Base-by-base conservation (phyloP, 139 green algal species). In the Chlamydomonas incerta region DNA sequence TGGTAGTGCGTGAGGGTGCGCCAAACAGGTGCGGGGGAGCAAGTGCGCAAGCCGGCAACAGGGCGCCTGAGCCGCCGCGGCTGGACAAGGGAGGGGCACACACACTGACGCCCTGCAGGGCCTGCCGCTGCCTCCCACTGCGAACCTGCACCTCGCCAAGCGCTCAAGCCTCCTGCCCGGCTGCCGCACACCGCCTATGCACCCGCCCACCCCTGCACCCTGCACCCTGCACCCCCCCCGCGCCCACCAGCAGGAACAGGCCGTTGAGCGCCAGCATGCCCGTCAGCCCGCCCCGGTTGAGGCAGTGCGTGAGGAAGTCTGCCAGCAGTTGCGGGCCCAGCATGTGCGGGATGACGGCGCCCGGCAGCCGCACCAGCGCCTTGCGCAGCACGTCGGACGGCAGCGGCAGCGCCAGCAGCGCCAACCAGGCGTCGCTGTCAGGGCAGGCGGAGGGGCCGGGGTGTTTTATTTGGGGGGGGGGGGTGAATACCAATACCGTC, bases 241-340 rank as follows among this genome's bases (percentile, higher is more conserved):
- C 60, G 0, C 77, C 31, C 34, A 99, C 96, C 58, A 99, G 93
- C 24, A 94, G 57, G 88, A 99, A 99, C 77, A 99, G 94, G 55
- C 95, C 95, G 83, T 98, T 92, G 24, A 99, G 94, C 8, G 97
- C 97, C 52, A 99, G 90, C 91, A 99, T 97, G 87, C 95, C 96
- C 24, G 90, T 86, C 33, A 98, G 85, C 15, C 97, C 97, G 34
- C 94, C 90, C 33, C 87, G 84, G 88, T 97, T 89, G 62, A 98
- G 81, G 0, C 91, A 90, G 71, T 91, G 60, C 11, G 95, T 97
- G 46, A 99, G 92, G 88, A 99, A 98, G 93, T 99, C 98, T 1
- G 92, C 89, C 80, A 99, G 94, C 71, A 96, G 91, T 46, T 96
- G 69, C 14, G 96, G 96, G 68, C 93, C 94, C 33, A 80, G 29